phyloP scores from a whole-genome alignment of 192 early-diverging fungal species.

The Piromyces sp. region DNA sequence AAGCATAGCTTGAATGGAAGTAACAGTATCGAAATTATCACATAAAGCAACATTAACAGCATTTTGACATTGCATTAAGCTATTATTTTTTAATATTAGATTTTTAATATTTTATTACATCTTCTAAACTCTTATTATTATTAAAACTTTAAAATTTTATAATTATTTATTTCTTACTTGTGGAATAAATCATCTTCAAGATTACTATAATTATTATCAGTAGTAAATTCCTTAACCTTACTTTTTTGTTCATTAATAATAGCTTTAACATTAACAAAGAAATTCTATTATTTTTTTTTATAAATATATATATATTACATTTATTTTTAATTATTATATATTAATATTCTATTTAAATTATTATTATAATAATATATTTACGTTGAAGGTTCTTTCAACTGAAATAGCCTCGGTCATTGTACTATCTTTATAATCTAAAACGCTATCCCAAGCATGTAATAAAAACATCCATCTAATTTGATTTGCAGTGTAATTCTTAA shows the following conservation, averaged over 20 bases:
- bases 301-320: not conserved
- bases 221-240: conserved; percentile 32
- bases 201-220: conserved; percentile 50
- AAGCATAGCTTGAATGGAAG: conserved; percentile 61
- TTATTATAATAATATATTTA: conserved; percentile 9
- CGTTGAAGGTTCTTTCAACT: conserved; percentile 57
- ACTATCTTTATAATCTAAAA: conserved; percentile 62
- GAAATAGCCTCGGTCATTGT: conserved; percentile 60
- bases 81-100: conserved; percentile 14
- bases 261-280: conserved; percentile 66
- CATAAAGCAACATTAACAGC: conserved; percentile 69
- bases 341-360: not conserved
- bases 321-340: not conserved
- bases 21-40: conserved; percentile 82
- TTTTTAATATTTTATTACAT: not conserved
- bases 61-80: conserved; percentile 45
- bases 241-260: conserved; percentile 45
- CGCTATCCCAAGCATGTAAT: conserved; percentile 69
- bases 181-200: conserved; percentile 54
- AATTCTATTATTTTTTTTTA: too few species aligned
- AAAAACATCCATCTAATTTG: conserved; percentile 84
- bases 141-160: too few species aligned
- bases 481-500: conserved; percentile 57
- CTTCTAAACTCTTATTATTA: too few species aligned
- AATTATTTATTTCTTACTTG: conserved; percentile 18